These are phyloP conservation scores for Truncatella angustata DNA, from an alignment of 2,329 filamentous ascomycete genomes.

Conservation along the genomic window DNA sequence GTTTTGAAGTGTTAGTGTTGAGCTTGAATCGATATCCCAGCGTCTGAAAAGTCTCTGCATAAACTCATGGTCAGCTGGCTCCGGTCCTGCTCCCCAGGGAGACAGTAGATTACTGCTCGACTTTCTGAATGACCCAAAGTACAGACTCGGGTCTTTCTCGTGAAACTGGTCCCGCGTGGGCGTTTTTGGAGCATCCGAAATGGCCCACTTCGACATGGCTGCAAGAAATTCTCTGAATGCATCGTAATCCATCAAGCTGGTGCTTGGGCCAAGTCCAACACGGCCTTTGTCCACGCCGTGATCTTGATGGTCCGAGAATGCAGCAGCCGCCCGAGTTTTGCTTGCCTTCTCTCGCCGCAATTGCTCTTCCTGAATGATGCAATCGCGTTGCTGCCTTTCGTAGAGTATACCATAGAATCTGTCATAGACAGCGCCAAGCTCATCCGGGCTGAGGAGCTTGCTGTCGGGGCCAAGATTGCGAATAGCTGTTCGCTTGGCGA, in stretches of 20 bases:
- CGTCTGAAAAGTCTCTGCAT: slow-evolving; percentile 81
- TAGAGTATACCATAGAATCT: slow-evolving; percentile 91
- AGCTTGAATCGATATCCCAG: slow-evolving; percentile 79
- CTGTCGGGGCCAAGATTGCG: slow-evolving; percentile 94
- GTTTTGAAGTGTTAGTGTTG: slow-evolving; percentile 82
- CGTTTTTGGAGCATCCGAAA: slow-evolving; percentile 75
- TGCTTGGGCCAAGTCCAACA: slow-evolving; percentile 84
- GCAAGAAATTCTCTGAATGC: slow-evolving; percentile 93
- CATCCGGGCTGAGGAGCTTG: slow-evolving; percentile 81
- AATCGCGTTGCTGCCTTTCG: slow-evolving; percentile 81
- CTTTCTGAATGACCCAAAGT: slow-evolving; percentile 56
- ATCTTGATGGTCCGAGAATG: slow-evolving; percentile 35
- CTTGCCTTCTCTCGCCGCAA: slow-evolving; percentile 64
- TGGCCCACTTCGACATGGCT: slow-evolving; percentile 86
- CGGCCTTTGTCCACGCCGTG: slow-evolving; percentile 75
- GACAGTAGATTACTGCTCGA: slow-evolving; percentile 39
- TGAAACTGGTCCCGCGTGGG: slow-evolving; percentile 46
- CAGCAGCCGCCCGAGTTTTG: slow-evolving; percentile 45
- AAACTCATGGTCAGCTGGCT: slow-evolving; percentile 92
- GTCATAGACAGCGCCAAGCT: slow-evolving; percentile 89
- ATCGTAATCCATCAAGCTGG: slow-evolving; percentile 95
- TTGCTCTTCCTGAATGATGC: slow-evolving; percentile 74
- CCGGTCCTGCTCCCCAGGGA: slow-evolving; percentile 55
- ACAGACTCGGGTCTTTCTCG: slow-evolving; percentile 56
- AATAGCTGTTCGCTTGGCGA: slow-evolving; percentile 94